Conservation (phyloP, 768 basidiomycete species). For the Boletus pseudopeckii region DNA sequence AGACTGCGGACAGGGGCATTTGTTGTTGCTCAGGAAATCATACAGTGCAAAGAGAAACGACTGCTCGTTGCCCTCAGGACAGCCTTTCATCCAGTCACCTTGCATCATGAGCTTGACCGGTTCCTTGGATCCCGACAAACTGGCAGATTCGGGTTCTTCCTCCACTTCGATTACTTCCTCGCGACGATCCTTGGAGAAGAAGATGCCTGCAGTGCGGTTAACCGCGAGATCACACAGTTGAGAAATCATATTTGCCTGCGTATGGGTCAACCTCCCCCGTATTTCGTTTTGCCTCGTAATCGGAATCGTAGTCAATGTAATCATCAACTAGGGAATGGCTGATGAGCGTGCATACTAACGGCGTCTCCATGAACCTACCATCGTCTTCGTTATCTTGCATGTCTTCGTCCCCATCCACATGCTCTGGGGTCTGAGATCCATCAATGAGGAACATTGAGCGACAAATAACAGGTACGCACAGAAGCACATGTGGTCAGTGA, state of each 20-base stretch:
- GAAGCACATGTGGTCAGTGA: constrained; percentile 24
- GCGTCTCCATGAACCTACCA: constrained; percentile 28
- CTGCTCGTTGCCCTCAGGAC: constrained; percentile 91
- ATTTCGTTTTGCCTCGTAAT: constrained; percentile 52
- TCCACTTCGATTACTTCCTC: constrained; percentile 93
- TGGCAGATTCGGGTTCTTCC: constrained; percentile 60
- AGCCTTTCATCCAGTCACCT: constrained; percentile 97
- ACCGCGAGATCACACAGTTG: not conserved
- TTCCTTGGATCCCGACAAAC: constrained; percentile 43
- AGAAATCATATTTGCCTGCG: constrained; percentile 51
- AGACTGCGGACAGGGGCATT: constrained; percentile 67
- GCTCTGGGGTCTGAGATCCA: constrained; percentile 54
- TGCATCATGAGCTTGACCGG: constrained; percentile 71
- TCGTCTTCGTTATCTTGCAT: constrained; percentile 52
- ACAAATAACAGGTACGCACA: constrained; percentile 14
- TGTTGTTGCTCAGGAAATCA: constrained; percentile 60
- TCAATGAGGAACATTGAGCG: not conserved
- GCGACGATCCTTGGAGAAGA: constrained; percentile 91
- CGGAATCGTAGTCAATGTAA: constrained; percentile 81
- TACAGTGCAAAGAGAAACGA: constrained; percentile 84
- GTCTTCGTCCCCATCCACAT: constrained; percentile 49
- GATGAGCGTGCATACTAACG: constrained; percentile 8
- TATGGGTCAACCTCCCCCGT: constrained; percentile 80
- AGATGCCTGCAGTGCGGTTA: constrained; percentile 56
- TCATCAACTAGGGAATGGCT: constrained; percentile 41